phyloP scores from a whole-genome alignment of 1,284 basidiomycete species.

The Bondarzewia mesenterica region DNA sequence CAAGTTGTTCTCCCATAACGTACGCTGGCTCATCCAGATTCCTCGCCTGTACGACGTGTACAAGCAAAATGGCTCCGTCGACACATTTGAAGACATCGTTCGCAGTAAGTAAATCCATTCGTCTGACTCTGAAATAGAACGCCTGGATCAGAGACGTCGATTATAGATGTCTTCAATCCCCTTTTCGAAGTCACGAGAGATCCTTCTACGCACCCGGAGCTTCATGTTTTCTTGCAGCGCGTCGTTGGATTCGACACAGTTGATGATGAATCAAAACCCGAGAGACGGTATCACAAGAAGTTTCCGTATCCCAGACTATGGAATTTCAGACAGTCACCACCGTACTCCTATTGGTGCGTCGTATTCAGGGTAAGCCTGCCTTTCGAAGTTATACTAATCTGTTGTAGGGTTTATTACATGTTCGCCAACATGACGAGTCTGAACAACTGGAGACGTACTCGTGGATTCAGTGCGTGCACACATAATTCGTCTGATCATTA shows the following conservation, averaged over 20 bases:
- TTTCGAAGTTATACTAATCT: not conserved
- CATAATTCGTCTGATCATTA: constrained; percentile 13
- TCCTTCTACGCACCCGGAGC: constrained; percentile 83
- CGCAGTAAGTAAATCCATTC: constrained; percentile 51
- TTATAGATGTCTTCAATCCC: constrained; percentile 88
- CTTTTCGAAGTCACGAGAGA: constrained; percentile 96
- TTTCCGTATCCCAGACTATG: constrained; percentile 92
- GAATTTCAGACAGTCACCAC: constrained; percentile 86
- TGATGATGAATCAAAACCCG: constrained; percentile 95
- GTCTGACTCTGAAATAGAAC: not conserved
- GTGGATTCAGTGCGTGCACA: constrained; percentile 95
- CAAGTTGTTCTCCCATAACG: constrained; percentile 93
- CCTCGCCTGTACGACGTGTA: constrained; percentile 96
- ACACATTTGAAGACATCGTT: constrained; percentile 90
- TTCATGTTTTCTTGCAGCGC: constrained; percentile 93
- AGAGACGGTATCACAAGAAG: constrained; percentile 89
- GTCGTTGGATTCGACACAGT: constrained; percentile 97
- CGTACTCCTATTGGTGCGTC: constrained; percentile 86
- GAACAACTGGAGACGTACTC: constrained; percentile 82
- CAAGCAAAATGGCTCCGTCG: constrained; percentile 81
- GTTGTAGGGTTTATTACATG: constrained; percentile 88
- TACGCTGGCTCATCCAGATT: constrained; percentile 96
- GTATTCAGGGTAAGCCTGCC: not conserved
- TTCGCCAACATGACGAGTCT: constrained; percentile 94
- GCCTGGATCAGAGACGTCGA: no score